Evolutionary conservation across 2,329 filamentous ascomycete species (phyloP).

Genomic region (Zasmidium angulare): DNA sequence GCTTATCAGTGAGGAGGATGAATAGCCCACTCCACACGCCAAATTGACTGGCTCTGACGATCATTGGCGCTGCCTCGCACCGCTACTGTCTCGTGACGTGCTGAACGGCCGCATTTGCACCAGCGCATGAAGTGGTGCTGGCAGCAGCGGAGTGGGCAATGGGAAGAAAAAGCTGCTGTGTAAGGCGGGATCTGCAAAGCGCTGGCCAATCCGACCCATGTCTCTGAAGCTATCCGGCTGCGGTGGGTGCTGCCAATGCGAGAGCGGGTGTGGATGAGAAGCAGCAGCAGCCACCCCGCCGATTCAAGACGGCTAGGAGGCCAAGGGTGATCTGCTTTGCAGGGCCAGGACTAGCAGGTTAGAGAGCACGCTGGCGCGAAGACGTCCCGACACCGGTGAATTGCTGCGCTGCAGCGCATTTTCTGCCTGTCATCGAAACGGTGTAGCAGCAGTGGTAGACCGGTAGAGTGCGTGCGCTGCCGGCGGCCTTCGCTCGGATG

Average conservation of each 20-base stretch:
- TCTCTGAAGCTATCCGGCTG: neutral
- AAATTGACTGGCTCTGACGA: neutral
- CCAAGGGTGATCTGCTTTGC: neutral
- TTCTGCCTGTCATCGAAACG: neutral
- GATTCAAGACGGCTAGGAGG: neutral
- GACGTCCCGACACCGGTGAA: neutral
- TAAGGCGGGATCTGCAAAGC: neutral
- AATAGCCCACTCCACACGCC: neutral
- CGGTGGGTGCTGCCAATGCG: neutral
- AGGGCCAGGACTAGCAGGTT: neutral
- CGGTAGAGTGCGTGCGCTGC: too few relatives aligned
- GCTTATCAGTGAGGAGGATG: neutral
- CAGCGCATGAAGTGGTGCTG: neutral
- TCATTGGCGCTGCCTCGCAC: conserved; percentile 1
- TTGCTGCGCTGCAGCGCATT: neutral
- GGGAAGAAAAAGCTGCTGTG: conserved; percentile 3
- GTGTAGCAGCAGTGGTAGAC: too few relatives aligned
- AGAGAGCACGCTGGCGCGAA: neutral
- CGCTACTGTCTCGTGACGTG: conserved; percentile 10
- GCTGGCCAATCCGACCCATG: neutral
- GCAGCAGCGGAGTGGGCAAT: neutral
- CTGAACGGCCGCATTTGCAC: neutral
- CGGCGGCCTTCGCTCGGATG: neutral
- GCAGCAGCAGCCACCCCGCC: neutral
- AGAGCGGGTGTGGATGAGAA: neutral